Evolutionary conservation across 179 eudicot genomes (phyloP).

Genomic region (Corrigiola litoralis): DNA sequence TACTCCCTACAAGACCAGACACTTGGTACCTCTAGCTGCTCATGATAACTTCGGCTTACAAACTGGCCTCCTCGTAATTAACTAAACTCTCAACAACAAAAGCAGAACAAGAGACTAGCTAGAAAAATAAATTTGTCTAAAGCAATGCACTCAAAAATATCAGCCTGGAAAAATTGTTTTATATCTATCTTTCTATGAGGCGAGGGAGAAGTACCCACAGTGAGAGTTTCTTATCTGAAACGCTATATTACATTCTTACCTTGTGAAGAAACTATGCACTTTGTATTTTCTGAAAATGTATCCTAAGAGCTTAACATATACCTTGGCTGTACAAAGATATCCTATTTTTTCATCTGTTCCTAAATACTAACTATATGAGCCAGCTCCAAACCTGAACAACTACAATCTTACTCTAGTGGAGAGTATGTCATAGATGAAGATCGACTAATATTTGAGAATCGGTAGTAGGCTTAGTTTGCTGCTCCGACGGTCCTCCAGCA

Average conservation of each 20-base stretch:
- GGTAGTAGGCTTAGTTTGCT: not conserved
- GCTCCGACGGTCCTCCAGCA: slow-evolving; percentile 24
- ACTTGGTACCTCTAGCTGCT: no score
- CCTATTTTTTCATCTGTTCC: not conserved
- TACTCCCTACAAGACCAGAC: no score
- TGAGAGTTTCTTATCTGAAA: not conserved
- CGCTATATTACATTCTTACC: not conserved
- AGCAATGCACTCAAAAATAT: no score
- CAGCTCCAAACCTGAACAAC: not conserved
- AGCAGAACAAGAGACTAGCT: no score
- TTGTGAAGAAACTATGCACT: slow-evolving; percentile 2
- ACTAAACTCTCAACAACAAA: no score
- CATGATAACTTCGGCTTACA: no score
- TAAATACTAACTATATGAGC: not conserved
- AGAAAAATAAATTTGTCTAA: no score
- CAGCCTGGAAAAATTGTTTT: slow-evolving; percentile 5
- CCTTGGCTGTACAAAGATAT: slow-evolving; percentile 21
- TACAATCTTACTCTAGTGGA: not conserved
- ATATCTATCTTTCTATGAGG: slow-evolving; percentile 5
- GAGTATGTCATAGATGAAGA: no score
- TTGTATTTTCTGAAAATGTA: slow-evolving; percentile 7
- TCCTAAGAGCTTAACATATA: slow-evolving; percentile 1
- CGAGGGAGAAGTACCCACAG: not conserved
- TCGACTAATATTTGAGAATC: slow-evolving; percentile 6
- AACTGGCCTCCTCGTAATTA: no score